Evolutionary conservation across 352 stramenopile species (phyloP).

Genomic region (Globisporangium acanthophoron): DNA sequence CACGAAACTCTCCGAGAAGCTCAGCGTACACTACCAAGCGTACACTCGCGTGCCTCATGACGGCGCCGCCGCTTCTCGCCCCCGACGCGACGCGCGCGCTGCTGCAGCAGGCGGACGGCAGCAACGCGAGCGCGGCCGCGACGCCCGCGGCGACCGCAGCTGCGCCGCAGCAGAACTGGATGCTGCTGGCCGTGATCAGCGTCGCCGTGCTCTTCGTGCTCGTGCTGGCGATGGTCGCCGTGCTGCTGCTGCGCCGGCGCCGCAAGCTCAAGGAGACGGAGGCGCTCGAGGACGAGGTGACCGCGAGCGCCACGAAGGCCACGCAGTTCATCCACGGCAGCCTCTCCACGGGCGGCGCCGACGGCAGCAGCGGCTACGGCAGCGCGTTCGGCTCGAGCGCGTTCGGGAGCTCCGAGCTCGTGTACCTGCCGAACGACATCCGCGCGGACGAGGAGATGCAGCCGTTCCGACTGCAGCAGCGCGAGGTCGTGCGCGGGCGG

Average conservation of each 20-base stretch:
- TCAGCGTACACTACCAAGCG: too few species aligned
- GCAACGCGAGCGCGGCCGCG: neutral
- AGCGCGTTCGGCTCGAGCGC: neutral
- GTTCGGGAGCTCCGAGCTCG: constrained; percentile 5
- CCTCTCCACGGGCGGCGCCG: constrained; percentile 5
- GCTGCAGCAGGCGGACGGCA: neutral
- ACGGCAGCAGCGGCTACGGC: neutral
- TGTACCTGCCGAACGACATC: constrained; percentile 29
- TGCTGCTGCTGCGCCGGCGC: constrained; percentile 13
- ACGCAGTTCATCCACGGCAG: constrained; percentile 15
- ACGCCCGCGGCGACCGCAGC: neutral
- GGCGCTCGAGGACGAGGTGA: constrained; percentile 10
- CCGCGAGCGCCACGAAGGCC: constrained; percentile 8
- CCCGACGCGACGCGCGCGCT: too few species aligned
- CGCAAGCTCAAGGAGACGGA: constrained; percentile 14
- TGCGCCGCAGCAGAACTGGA: constrained; percentile 16
- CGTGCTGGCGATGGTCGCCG: constrained; percentile 13
- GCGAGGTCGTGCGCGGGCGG: constrained; percentile 20
- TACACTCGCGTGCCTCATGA: too few species aligned
- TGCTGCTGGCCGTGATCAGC: constrained; percentile 17
- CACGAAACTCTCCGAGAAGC: too few species aligned
- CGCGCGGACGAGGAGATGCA: constrained; percentile 29
- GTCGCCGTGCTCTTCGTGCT: constrained; percentile 17
- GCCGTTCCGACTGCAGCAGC: constrained; percentile 23
- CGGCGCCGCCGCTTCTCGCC: neutral